These are phyloP conservation scores for Brettanomyces anomalus DNA, from an alignment of 805 yeast species.

Conservation along the genomic window DNA sequence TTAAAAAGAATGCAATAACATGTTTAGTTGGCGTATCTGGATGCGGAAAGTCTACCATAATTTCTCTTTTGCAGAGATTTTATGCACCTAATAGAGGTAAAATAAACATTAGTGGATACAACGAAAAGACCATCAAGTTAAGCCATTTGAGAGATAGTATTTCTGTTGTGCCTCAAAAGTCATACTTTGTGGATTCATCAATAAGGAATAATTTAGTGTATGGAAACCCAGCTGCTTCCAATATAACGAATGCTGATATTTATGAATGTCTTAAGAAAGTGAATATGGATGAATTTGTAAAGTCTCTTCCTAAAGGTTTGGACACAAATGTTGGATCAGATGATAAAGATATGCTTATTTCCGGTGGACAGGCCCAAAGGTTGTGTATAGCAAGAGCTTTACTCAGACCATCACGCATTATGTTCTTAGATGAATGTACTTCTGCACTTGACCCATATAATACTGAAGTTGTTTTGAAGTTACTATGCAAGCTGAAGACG, in stretches of 20 bases:
- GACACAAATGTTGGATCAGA: slow-evolving; percentile 49
- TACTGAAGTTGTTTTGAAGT: slow-evolving; percentile 36
- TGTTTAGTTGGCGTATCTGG: slow-evolving; percentile 86
- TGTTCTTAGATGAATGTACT: slow-evolving; percentile 85
- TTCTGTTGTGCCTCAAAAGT: slow-evolving; percentile 69
- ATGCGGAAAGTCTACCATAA: slow-evolving; percentile 79
- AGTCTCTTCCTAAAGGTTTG: slow-evolving; percentile 46
- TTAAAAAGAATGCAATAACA: slow-evolving; percentile 41
- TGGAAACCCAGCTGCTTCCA: slow-evolving; percentile 31
- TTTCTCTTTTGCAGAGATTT: slow-evolving; percentile 46
- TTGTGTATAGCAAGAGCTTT: slow-evolving; percentile 78
- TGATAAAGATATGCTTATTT: slow-evolving; percentile 35
- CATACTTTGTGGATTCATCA: slow-evolving; percentile 65
- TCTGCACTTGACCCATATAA: slow-evolving; percentile 73
- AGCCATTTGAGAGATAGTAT: slow-evolving; percentile 42
- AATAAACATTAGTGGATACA: slow-evolving; percentile 34
- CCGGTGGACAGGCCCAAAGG: slow-evolving; percentile 91
- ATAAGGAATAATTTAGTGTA: slow-evolving; percentile 63
- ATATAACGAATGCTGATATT: slow-evolving; percentile 23
- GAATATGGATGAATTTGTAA: slow-evolving; percentile 46
- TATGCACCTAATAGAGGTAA: slow-evolving; percentile 30
- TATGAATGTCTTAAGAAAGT: slow-evolving; percentile 33
- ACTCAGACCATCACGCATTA: slow-evolving; percentile 50
- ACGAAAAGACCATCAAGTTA: slow-evolving; percentile 37
- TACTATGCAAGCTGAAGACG: slow-evolving; percentile 32